Conservation (phyloP, 2,329 filamentous ascomycete genomes). For the Aspergillus niger region DNA sequence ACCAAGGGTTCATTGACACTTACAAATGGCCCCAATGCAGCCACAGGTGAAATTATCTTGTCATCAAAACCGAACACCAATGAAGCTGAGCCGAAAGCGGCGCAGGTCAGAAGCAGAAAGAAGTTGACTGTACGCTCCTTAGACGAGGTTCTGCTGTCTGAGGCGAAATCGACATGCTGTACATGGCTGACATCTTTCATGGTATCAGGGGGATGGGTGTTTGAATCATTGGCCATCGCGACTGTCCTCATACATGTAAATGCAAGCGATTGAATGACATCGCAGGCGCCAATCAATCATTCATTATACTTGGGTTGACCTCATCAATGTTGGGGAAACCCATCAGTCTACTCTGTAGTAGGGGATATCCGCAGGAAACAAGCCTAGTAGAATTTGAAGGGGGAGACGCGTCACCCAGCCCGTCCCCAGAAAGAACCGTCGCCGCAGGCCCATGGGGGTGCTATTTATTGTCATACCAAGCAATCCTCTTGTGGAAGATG, state of each 20-base stretch:
- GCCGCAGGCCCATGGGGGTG: background rate
- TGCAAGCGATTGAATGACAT: background rate
- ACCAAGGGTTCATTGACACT: constrained; percentile 9
- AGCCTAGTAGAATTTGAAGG: background rate
- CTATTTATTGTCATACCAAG: background rate
- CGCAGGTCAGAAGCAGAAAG: constrained; percentile 30
- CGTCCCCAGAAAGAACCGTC: background rate
- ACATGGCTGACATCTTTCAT: constrained; percentile 9
- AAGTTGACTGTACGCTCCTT: constrained; percentile 27
- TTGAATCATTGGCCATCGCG: background rate
- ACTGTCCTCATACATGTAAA: background rate
- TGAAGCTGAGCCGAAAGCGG: constrained; percentile 33
- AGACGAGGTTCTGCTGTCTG: background rate
- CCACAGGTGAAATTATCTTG: constrained; percentile 36
- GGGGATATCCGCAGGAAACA: background rate
- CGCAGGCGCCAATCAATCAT: background rate
- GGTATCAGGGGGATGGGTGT: background rate
- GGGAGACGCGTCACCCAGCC: background rate
- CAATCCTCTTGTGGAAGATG: background rate
- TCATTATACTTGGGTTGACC: background rate
- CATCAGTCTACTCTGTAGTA: background rate
- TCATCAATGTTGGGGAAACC: background rate
- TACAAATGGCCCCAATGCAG: constrained; percentile 32
- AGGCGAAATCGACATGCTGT: constrained; percentile 26
- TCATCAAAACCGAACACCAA: constrained; percentile 39